phyloP scores from a whole-genome alignment of 768 basidiomycete genomes.

The Wakefieldia striispora region DNA sequence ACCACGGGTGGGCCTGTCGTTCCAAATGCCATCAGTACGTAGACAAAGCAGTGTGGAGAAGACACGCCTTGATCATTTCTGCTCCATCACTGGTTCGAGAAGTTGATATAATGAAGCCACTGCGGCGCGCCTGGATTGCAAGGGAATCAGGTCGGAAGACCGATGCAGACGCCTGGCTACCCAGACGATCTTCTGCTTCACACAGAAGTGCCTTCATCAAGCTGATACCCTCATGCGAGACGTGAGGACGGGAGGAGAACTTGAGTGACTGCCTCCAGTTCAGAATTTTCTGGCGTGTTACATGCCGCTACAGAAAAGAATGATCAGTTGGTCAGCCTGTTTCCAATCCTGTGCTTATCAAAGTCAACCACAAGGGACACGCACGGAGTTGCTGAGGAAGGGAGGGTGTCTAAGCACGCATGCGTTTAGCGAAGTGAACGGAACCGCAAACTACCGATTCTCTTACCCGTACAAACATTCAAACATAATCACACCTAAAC shows the following conservation, averaged over 20 bases:
- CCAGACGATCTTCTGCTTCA: constrained; percentile 93
- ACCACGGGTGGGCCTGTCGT: constrained; percentile 80
- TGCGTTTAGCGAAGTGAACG: constrained; percentile 24
- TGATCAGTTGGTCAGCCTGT: constrained; percentile 7
- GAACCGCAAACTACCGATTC: constrained; percentile 29
- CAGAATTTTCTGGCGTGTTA: constrained; percentile 95
- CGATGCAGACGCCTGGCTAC: constrained; percentile 66
- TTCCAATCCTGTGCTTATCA: constrained; percentile 21
- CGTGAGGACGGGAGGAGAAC: constrained; percentile 80
- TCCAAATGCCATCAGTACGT: constrained; percentile 16
- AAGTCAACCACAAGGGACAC: constrained; percentile 26
- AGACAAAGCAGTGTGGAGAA: constrained; percentile 16
- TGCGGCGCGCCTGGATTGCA: constrained; percentile 70
- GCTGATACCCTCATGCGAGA: constrained; percentile 84
- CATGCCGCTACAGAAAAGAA: constrained; percentile 62
- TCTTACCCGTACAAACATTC: constrained; percentile 89
- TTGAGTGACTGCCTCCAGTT: constrained; percentile 90
- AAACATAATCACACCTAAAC: constrained; percentile 94
- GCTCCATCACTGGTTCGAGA: constrained; percentile 75
- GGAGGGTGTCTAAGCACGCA: constrained; percentile 72
- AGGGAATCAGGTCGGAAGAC: constrained; percentile 75
- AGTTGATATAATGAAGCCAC: constrained; percentile 59
- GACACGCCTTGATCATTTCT: constrained; percentile 76
- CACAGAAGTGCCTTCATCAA: constrained; percentile 89
- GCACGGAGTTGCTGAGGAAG: constrained; percentile 91